Evolutionary conservation across 148 eudicot species (phyloP).

Genomic region (Suaeda aralocaspica): DNA sequence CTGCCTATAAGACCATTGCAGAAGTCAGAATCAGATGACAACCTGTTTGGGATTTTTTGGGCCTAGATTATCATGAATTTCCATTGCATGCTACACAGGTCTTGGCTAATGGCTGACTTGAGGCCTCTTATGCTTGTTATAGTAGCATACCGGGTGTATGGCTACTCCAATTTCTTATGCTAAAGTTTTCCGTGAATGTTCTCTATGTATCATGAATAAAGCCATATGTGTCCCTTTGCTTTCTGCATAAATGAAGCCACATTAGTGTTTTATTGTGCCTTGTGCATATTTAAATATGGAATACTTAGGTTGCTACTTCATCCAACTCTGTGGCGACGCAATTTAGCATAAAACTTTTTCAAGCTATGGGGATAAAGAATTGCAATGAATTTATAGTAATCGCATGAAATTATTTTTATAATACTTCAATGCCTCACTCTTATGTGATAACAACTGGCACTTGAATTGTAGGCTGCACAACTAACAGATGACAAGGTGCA

Average conservation of each 20-base stretch:
- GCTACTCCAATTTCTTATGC: background rate
- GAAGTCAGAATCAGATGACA: too few relatives aligned
- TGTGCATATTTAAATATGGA: background rate
- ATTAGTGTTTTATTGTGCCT: background rate
- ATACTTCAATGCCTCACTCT: background rate
- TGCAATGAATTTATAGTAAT: too few relatives aligned
- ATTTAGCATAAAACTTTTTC: background rate
- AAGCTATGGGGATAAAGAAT: background rate
- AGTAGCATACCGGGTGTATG: too few relatives aligned
- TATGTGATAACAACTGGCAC: background rate
- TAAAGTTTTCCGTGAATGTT: background rate
- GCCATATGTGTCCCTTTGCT: background rate
- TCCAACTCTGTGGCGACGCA: background rate
- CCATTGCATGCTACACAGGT: too few relatives aligned
- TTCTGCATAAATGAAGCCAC: background rate
- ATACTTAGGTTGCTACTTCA: background rate
- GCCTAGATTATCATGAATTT: too few relatives aligned
- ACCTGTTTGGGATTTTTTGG: too few relatives aligned
- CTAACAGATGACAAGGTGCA: slow-evolving; percentile 11
- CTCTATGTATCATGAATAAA: background rate
- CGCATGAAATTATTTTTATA: background rate
- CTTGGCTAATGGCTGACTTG: too few relatives aligned
- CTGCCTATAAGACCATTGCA: too few relatives aligned
- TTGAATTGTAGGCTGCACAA: slow-evolving; percentile 27
- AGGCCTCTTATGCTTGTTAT: too few relatives aligned